Evolutionary conservation across 2,329 filamentous ascomycete species (phyloP).

Genomic region (Volutella citrinella): DNA sequence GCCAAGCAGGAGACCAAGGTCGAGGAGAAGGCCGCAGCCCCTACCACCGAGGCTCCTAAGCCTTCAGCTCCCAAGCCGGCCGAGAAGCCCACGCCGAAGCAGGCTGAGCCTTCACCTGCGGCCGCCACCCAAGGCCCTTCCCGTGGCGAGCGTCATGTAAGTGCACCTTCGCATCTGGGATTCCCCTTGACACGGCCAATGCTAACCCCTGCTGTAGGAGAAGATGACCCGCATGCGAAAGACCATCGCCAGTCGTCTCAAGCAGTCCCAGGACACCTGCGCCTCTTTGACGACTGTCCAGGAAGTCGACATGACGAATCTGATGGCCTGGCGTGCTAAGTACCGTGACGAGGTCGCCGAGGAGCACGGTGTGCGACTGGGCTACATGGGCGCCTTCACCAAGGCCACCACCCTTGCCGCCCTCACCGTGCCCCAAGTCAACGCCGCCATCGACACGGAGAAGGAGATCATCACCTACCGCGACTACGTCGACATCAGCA

Average conservation of each 20-base stretch:
- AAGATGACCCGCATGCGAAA: constrained; percentile 67
- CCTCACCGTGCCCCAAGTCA: constrained; percentile 67
- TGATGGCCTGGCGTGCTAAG: constrained; percentile 62
- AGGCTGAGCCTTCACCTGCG: constrained; percentile 13
- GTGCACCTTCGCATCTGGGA: background rate
- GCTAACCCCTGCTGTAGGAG: constrained; percentile 14
- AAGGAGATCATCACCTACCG: constrained; percentile 56
- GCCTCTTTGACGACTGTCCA: constrained; percentile 65
- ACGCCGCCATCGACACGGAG: constrained; percentile 56
- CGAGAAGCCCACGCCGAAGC: constrained; percentile 17
- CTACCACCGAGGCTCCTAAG: constrained; percentile 1
- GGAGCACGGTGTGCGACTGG: constrained; percentile 43
- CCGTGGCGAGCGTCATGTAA: constrained; percentile 19
- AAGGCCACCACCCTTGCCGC: constrained; percentile 68
- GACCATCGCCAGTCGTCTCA: constrained; percentile 67
- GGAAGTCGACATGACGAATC: constrained; percentile 52
- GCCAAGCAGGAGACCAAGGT: constrained; percentile 3
- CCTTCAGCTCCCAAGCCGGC: constrained; percentile 7
- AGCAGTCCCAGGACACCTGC: constrained; percentile 64
- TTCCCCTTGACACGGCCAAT: constrained; percentile 1
- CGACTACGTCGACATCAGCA: constrained; percentile 70
- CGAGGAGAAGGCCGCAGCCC: constrained; percentile 12
- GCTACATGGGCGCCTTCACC: constrained; percentile 73
- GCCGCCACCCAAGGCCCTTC: constrained; percentile 8
- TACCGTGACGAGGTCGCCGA: constrained; percentile 53